phyloP scores from a whole-genome alignment of 2,329 filamentous ascomycete genomes.

The Tolypocladium endophyticum region DNA sequence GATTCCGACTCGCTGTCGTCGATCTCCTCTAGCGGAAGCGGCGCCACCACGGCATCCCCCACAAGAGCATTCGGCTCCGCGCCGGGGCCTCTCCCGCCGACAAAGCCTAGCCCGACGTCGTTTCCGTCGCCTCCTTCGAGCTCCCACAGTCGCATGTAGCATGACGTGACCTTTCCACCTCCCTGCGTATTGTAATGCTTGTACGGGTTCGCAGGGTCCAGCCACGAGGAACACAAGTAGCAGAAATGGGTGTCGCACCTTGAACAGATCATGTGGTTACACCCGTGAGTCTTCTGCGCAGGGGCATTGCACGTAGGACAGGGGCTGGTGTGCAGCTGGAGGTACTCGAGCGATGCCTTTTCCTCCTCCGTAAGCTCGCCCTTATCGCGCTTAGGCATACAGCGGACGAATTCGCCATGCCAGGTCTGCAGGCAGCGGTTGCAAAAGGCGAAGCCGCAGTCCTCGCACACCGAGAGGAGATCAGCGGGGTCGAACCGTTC shows the following conservation, averaged over 20 bases:
- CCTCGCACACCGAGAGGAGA: conserved; percentile 73
- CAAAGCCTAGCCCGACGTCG: conserved; percentile 35
- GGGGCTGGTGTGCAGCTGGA: conserved; percentile 69
- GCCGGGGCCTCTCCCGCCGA: conserved; percentile 21
- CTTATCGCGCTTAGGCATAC: conserved; percentile 53
- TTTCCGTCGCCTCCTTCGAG: conserved; percentile 68
- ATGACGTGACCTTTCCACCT: conserved; percentile 44
- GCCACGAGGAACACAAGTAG: conserved; percentile 85
- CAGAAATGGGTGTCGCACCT: conserved; percentile 89
- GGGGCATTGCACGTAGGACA: conserved; percentile 83
- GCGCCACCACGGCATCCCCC: not conserved
- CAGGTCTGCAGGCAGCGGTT: conserved; percentile 60
- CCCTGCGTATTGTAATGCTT: conserved; percentile 69
- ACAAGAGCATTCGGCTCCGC: not conserved
- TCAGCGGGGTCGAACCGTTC: conserved; percentile 40
- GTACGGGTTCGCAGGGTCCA: conserved; percentile 74
- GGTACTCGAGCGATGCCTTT: conserved; percentile 75
- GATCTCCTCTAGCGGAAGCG: conserved; percentile 17
- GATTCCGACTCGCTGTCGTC: conserved; percentile 16
- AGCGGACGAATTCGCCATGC: conserved; percentile 78
- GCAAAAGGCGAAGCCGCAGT: conserved; percentile 87
- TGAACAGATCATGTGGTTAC: conserved; percentile 94
- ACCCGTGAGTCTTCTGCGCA: conserved; percentile 83
- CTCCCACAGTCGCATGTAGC: conserved; percentile 85
- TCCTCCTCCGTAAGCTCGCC: conserved; percentile 75